Evolutionary conservation across 2,329 filamentous ascomycete species (phyloP), one percentile per base, ranked within the genome.

Genomic region (Monosporascus sp.): DNA sequence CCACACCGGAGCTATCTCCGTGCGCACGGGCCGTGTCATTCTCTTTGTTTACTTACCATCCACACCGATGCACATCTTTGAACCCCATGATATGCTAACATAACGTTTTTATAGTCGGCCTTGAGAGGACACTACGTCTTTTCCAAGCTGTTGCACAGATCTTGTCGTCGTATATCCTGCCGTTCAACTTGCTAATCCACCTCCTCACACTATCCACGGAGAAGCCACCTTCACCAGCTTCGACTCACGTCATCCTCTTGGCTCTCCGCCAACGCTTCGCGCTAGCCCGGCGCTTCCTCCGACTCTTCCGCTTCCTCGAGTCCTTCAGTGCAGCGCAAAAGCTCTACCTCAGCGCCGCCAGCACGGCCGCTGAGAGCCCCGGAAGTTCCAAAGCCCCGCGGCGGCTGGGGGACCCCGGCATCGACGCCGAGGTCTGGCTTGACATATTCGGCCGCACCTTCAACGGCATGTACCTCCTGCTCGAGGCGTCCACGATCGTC

Each of bases 301-400:
- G 88, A 14, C 73, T 88, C 53, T 87, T 89, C 66, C 84, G 85
- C 62, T 90, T 86, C 65, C 69, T 88, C 50, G 82, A 84, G 46
- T 77, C 76, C 48, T 85, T 88, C 60, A 65, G 73, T 24, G 66
- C 71, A 2, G 81, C 83, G 1, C 78, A 76, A 64, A 63, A 65
- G 3, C 63, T 74, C 31, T 81, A 75, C 60, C 43, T 48, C 2
- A 52, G 59, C 20, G 40, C 61, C 54, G 51, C 64, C 4, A 48
- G 66, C 3, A 53, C 58, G 6, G 45, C 49, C 27, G 27, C 58
- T 16, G 5, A 20, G 24, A 2, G 47, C 17, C 11, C 55, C 20
- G 54, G 38, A 27, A 48, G 49, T 38, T 38, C 46, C 24, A 27
- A 46, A n/a, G 22, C 20, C 11, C 22, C 16, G 8, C 38, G 3